A percentile compares a stretch with the other conserved stretches of the same genome.
phyloP scores from a whole-genome alignment of 1,284 basidiomycete species.

The Psilocybe mexicana region DNA sequence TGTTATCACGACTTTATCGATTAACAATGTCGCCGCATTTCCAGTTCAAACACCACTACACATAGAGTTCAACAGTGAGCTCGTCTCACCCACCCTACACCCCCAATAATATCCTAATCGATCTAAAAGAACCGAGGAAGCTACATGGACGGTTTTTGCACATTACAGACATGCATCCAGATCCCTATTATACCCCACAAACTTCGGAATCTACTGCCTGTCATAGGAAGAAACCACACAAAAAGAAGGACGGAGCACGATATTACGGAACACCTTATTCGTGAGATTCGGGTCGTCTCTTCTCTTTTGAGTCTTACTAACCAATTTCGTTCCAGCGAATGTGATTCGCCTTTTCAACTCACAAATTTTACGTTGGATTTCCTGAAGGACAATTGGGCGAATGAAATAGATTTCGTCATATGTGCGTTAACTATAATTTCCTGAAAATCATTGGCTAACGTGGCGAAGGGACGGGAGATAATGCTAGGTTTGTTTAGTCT shows the following conservation, averaged over 20 bases:
- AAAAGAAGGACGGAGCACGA: conserved; percentile 48
- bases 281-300: conserved; percentile 37
- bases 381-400: conserved; percentile 78
- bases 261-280: conserved; percentile 64
- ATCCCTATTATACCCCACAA: conserved; percentile 57
- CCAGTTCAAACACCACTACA: conserved; percentile 31
- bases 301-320: conserved; percentile 7
- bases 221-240: conserved; percentile 64
- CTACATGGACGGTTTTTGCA: conserved; percentile 73
- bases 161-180: conserved; percentile 83
- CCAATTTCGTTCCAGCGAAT: conserved; percentile 55
- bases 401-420: conserved; percentile 88
- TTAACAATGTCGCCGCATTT: conserved; percentile 19
- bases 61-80: conserved; percentile 19
- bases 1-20: conserved; percentile 11
- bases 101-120: conserved; percentile 8
- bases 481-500: conserved; percentile 61
- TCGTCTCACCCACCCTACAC: not conserved
- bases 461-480: conserved; percentile 84
- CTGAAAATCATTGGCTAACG: conserved; percentile 8
- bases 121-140: conserved; percentile 43
- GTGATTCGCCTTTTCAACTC: conserved; percentile 81
- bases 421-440: conserved; percentile 45
- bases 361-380: conserved; percentile 83
- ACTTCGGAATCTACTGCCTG: conserved; percentile 58